A percentile compares a stretch with the other conserved stretches of the same genome.
phyloP scores from a whole-genome alignment of 768 basidiomycete species.

The Termitomyces sp. region DNA sequence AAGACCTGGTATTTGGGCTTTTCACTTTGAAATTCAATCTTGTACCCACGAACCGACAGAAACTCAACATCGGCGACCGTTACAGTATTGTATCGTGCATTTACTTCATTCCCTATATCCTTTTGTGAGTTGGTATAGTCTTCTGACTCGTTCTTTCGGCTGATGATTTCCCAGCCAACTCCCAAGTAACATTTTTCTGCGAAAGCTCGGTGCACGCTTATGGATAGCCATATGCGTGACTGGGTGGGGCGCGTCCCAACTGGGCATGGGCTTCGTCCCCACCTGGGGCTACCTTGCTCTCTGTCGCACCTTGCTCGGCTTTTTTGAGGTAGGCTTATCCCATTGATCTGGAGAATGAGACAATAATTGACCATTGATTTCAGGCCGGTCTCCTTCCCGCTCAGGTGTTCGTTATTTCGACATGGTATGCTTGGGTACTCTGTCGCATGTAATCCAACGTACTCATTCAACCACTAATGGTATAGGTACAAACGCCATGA shows the following conservation, averaged over 20 bases:
- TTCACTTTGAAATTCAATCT: not conserved
- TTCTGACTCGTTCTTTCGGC: not conserved
- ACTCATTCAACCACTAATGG: not conserved
- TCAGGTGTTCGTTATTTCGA: constrained; percentile 36
- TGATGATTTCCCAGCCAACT: constrained; percentile 29
- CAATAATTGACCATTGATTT: not conserved
- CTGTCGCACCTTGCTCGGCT: constrained; percentile 37
- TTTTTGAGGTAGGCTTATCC: constrained; percentile 32
- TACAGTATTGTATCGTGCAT: constrained; percentile 37
- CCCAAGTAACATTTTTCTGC: constrained; percentile 40
- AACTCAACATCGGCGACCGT: constrained; percentile 27
- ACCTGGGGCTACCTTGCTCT: constrained; percentile 35
- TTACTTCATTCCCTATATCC: constrained; percentile 41
- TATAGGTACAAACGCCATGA: constrained; percentile 36
- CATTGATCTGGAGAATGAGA: not conserved
- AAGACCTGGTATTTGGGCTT: constrained; percentile 23
- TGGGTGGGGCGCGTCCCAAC: constrained; percentile 38
- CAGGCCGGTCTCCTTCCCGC: constrained; percentile 42
- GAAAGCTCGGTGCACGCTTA: constrained; percentile 36
- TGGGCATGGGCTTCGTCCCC: constrained; percentile 41
- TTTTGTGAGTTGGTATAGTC: constrained; percentile 26
- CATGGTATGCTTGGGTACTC: constrained; percentile 22
- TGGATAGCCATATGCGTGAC: constrained; percentile 36
- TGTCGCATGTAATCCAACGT: not conserved
- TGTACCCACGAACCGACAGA: constrained; percentile 13